Evolutionary conservation across 2,329 filamentous ascomycete genomes (phyloP), one percentile per base, ranked within the genome.

Genomic region (Cladorrhinum sp.): DNA sequence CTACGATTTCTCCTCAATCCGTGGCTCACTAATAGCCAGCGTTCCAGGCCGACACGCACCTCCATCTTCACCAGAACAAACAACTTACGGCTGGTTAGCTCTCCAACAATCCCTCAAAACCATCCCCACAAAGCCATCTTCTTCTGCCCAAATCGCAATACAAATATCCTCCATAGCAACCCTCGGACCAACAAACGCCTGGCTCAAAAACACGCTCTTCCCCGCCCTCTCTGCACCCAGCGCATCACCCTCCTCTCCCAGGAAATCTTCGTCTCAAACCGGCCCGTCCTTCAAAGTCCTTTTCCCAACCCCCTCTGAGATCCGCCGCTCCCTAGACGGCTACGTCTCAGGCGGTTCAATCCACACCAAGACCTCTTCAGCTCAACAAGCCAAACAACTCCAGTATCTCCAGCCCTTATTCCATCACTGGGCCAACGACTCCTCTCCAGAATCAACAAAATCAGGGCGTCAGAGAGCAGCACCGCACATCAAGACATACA

Each of bases 401-500:
- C 74, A 81, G 30, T 93, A 92, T 66, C 73, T 96, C 61, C 82
- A 80, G 2, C 89, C 89, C 0, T 73, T 91, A 2, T 77, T 96
- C 20, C 85, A 86, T 66, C 89, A 91, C 65, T 96, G 92, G 92
- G 85, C 85, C 2, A 86, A 88, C 46, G 86, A 90, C 64, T 73
- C 74, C 9, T 62, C 70, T 0, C 68, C 65, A 28, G 58, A 74
- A 75, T 64, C 56, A 71, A 20, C 75, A 75, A 68, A 26, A 62
- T 76, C 14, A 56, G 86, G 87, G 1, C 80, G 90, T 58, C 79
- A 84, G 53, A 80, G 85, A 28, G 92, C 91, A 18, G 91, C 91
- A 0, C 92, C 92, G 0, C 92, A 96, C 67, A 90, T 96, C 71
- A 96, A 96, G 73, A 96, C 92, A 0, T 96, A 95, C 69, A 86